Evolutionary conservation across 2,329 filamentous ascomycete genomes (phyloP).

Genomic region (Furcasterigmium sp.): DNA sequence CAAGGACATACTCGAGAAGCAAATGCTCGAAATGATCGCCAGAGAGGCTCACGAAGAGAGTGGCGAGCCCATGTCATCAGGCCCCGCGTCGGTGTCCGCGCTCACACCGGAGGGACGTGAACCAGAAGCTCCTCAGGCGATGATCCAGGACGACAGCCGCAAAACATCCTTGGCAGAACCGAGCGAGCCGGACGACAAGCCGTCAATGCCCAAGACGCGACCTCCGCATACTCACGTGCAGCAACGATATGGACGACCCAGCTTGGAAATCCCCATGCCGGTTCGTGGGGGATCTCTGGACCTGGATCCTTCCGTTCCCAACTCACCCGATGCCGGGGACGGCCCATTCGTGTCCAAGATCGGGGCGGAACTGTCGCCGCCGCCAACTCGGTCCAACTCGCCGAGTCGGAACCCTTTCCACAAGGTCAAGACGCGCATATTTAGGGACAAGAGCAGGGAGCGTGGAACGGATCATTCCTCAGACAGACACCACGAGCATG

Average conservation of each 20-base stretch:
- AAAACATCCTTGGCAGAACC: conserved; percentile 31
- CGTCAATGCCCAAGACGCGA: conserved; percentile 7
- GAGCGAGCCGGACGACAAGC: conserved; percentile 33
- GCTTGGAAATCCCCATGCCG: conserved; percentile 42
- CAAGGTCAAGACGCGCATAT: conserved; percentile 47
- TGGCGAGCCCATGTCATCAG: conserved; percentile 6
- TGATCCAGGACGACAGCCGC: conserved; percentile 25
- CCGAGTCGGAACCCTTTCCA: conserved; percentile 55
- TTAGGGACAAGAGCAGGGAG: conserved; percentile 48
- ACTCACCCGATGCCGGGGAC: conserved; percentile 48
- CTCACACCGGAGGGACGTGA: conserved; percentile 11
- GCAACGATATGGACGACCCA: conserved; percentile 29
- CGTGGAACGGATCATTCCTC: conserved; percentile 29
- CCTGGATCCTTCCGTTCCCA: conserved; percentile 38
- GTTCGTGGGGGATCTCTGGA: conserved; percentile 34
- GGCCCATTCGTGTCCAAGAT: conserved; percentile 51
- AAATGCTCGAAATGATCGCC: conserved; percentile 57
- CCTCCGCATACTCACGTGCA: conserved; percentile 2
- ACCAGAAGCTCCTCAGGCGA: conserved; percentile 16
- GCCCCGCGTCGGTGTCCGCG: conserved; percentile 1
- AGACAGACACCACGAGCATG: background rate
- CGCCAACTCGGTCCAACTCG: conserved; percentile 57
- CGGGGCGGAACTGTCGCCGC: conserved; percentile 58
- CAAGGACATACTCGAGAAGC: conserved; percentile 52
- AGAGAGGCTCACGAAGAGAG: conserved; percentile 42